phyloP scores from a whole-genome alignment of 768 basidiomycete genomes.

The Suillus cothurnatus region DNA sequence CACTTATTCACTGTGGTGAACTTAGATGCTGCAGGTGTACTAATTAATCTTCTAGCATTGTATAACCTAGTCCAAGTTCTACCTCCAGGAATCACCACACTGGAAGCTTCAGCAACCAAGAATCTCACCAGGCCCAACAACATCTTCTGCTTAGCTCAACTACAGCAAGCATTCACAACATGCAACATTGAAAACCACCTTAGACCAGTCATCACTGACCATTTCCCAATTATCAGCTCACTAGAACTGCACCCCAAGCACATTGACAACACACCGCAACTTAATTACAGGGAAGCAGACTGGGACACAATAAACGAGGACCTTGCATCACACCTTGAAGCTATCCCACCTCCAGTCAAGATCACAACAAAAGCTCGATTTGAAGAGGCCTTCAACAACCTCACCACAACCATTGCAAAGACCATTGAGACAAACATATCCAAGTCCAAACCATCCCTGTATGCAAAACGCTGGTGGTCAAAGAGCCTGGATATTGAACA shows the following conservation, averaged over 20 bases:
- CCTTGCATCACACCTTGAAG: background rate
- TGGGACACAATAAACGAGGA: background rate
- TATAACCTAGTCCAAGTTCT: background rate
- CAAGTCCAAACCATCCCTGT: too few relatives aligned
- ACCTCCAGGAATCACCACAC: background rate
- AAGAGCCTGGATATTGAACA: background rate
- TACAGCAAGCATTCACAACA: background rate
- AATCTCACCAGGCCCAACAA: background rate
- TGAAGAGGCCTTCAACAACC: too few relatives aligned
- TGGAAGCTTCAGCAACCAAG: background rate
- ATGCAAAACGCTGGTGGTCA: background rate
- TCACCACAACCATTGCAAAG: too few relatives aligned
- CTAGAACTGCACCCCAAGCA: background rate
- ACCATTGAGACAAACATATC: too few relatives aligned
- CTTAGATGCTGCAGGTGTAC: background rate
- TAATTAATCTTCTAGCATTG: fast-evolving
- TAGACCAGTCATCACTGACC: background rate
- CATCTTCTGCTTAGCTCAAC: background rate
- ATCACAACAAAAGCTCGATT: too few relatives aligned
- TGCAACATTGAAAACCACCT: background rate
- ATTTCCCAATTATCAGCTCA: fast-evolving
- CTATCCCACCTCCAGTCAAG: background rate
- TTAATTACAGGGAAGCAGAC: background rate
- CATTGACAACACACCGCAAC: background rate
- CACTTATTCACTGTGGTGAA: background rate